A percentile compares a stretch with the other conserved stretches of the same genome.
Conservation (phyloP, 768 basidiomycete genomes). For the Scleroderma bovista region DNA sequence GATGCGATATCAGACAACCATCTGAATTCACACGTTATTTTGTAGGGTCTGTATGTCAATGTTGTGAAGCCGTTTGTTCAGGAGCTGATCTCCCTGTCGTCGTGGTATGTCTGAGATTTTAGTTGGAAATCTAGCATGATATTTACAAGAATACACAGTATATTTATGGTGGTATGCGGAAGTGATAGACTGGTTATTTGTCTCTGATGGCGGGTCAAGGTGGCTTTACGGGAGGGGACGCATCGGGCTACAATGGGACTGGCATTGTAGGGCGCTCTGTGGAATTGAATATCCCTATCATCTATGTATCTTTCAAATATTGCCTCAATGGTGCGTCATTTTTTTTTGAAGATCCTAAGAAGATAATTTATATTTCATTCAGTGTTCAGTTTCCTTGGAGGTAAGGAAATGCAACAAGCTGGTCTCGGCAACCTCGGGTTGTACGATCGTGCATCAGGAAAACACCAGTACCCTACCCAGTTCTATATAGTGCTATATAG, state of each 20-base stretch:
- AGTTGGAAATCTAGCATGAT: neutral
- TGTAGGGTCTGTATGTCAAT: conserved; percentile 22
- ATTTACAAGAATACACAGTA: neutral
- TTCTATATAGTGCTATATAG: no score
- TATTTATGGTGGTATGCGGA: conserved; percentile 8
- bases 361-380: neutral
- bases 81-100: conserved; percentile 16
- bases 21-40: neutral
- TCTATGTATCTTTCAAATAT: conserved; percentile 19
- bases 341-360: neutral
- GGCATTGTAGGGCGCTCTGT: conserved; percentile 16
- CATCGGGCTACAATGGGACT: conserved; percentile 13
- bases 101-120: conserved; percentile 10
- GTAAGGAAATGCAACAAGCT: conserved; percentile 22
- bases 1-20: neutral
- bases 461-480: no score
- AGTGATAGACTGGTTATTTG: neutral
- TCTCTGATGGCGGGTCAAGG: conserved; percentile 2
- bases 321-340: conserved; percentile 15
- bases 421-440: conserved; percentile 34
- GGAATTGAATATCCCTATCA: conserved; percentile 10
- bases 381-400: conserved; percentile 27
- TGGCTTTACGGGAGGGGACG: conserved; percentile 11
- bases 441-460: conserved; percentile 33
- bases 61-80: conserved; percentile 12